These are phyloP conservation scores for Leishmania tropica DNA, from an alignment of 208 protist species.

Conservation along the genomic window DNA sequence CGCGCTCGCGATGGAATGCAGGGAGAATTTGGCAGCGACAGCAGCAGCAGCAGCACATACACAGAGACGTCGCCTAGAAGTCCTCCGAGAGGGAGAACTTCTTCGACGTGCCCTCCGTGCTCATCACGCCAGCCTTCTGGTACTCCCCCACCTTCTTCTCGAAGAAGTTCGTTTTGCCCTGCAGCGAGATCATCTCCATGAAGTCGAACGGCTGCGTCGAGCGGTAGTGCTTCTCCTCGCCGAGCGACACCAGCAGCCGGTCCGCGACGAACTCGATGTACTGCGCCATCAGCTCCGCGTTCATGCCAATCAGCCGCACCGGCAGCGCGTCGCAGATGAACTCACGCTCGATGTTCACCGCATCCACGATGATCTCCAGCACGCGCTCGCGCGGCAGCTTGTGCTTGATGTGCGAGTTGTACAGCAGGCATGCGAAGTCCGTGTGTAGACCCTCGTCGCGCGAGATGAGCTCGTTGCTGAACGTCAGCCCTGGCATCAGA, in stretches of 20 bases:
- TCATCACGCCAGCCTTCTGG: constrained; percentile 97
- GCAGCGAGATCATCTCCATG: constrained; percentile 99
- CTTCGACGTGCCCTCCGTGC: constrained; percentile 63
- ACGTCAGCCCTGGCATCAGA: constrained; percentile 99
- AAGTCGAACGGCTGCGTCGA: constrained; percentile 99
- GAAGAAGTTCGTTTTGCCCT: constrained; percentile 99
- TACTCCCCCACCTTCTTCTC: constrained; percentile 99
- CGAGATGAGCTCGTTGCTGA: constrained; percentile 99
- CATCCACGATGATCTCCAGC: constrained; percentile 93
- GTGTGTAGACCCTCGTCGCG: constrained; percentile 99
- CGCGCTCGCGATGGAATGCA: background rate
- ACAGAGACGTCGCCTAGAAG: constrained; percentile 62
- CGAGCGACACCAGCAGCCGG: constrained; percentile 97
- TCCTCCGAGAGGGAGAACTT: constrained; percentile 92
- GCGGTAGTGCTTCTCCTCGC: constrained; percentile 96
- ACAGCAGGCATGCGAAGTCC: constrained; percentile 99
- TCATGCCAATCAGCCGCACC: constrained; percentile 99
- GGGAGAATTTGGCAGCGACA: background rate
- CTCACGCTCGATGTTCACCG: constrained; percentile 96
- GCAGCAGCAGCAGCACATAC: background rate
- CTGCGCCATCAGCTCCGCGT: constrained; percentile 96
- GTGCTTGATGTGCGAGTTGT: constrained; percentile 92
- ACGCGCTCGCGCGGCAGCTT: constrained; percentile 88
- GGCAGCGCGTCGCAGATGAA: constrained; percentile 98
- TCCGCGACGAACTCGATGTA: constrained; percentile 99